Base-by-base conservation (phyloP, 805 yeast genomes). In the Candida odintsovae region DNA sequence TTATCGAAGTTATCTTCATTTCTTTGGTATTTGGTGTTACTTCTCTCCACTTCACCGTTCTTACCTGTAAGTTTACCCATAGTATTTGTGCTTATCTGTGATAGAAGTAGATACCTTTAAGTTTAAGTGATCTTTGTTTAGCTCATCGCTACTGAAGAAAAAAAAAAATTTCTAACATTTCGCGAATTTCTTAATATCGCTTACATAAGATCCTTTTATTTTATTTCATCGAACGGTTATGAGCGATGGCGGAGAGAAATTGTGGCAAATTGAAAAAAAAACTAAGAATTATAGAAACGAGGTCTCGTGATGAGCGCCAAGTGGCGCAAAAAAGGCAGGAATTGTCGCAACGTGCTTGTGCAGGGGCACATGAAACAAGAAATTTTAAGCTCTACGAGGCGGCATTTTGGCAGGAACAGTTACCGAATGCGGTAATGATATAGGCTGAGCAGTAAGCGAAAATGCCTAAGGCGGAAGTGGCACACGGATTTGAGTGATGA, bases 21-120 rank as follows among this genome's bases (percentile, higher is more conserved):
- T 44, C 75, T 63, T 48, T 67, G 71, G 47, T 56, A 70, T 40
- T 61, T 66, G 12, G 46, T 42, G 31, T 56, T 59, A 37, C 63
- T 61, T 9, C 56, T 62, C 13, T 52, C 58, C 18, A 56, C 46
- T 6, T 51, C 25, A 11, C 64, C 61, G 21, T 59, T 59, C 41
- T 53, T 44, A 0, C 62, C 62, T 11, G 61, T 54, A 37, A 55
- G 35, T 43, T 55, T 56, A 23, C 55, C 61, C 62, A 59, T 58
- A 11, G 28, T 13, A 9, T 9, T 12, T 25, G 8, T 25, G 13
- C 13, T 25, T 7, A 11, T 25, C 28, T 25, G 12, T 3, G 8
- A 8, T 25, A 7, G 13, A 25, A 11, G 13, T 25, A 12, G 8
- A 11, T 23, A 8, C 10, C 28, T 25, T 25, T 12, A 8, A 8